Base-by-base conservation (phyloP, 2,329 filamentous ascomycete genomes). In the Penicillium polonicum region DNA sequence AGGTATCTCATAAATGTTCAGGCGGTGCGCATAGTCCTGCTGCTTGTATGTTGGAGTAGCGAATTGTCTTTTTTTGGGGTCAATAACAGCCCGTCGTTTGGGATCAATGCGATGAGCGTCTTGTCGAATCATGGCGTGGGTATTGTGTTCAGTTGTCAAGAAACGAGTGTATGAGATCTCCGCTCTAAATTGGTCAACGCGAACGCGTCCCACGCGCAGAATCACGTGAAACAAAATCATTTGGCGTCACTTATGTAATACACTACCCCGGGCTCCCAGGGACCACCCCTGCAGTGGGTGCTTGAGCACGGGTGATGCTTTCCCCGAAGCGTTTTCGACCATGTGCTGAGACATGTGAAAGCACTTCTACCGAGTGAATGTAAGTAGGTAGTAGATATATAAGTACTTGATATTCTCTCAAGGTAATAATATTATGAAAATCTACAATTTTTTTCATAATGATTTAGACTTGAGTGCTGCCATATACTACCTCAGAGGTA, bases 1-100 rank as follows among this genome's bases (percentile, higher is more conserved):
- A 45, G 94, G 90, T 27, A 88, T 83, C 43, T 86, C 80, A 78
- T 99, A 99, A 76, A 97, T 93, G 80, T 95, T 99, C 70, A 99
- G 84, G 56, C 92, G 88, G 74, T 93, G 83, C 15, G 88, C 86
- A 73, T 97, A 99, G 43, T 88, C 82, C 56, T 88, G 83, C 64
- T 91, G 86, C 74, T 90, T 88, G 80, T 87, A 96, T 55, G 83
- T 80, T 19, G 91, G 85, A 21, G 86, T 82, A 57, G 89, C 89
- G 72, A 97, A 97, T 74, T 96, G 92, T 72, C 87, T 89, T 78
- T 92, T 95, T 69, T 91, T 90, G 71, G 89, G 80, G 73, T 96
- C 89, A 67, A 93, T 77, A 48, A 86, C 83, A 61, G 87, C 86
- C 64, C 92, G 89, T 70, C 91, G 81, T 76, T 97, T 97, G 3